Percentiles rank a stretch among this genome's conserved stretches.
Evolutionary conservation across 257 asterid genomes (phyloP).

Genomic region (Fraxinus pennsylvanica): DNA sequence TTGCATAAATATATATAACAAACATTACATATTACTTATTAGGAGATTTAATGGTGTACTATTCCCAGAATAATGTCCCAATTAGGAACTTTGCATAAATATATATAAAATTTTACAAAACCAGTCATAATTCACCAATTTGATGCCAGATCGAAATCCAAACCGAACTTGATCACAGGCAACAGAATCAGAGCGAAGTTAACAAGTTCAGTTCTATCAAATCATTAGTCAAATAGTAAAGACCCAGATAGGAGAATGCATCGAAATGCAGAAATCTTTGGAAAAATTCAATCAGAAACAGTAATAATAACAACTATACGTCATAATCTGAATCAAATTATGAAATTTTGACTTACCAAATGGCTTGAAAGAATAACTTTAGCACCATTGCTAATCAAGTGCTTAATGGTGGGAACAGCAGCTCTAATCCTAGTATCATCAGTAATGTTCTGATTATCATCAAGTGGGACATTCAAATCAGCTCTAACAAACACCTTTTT

Average conservation of each 20-base stretch:
- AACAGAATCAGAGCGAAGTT: not conserved
- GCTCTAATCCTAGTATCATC: constrained; percentile 87
- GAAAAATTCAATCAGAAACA: not conserved
- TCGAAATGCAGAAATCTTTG: not conserved
- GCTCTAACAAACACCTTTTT: constrained; percentile 71
- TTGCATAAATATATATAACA: no score
- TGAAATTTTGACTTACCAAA: constrained; percentile 36
- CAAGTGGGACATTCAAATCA: constrained; percentile 77
- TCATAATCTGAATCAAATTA: not conserved
- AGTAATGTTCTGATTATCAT: constrained; percentile 60
- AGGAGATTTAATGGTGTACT: not conserved
- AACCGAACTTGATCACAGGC: not conserved
- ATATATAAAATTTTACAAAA: not conserved
- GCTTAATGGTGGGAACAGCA: constrained; percentile 72
- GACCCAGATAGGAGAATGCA: not conserved
- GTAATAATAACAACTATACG: not conserved
- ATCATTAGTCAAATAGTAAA: not conserved
- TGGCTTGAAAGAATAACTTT: constrained; percentile 66
- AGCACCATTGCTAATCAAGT: constrained; percentile 60
- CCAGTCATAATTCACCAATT: not conserved
- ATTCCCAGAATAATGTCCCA: not conserved
- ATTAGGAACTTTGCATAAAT: not conserved
- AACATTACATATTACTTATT: not conserved
- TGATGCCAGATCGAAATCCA: not conserved
- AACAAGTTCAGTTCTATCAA: not conserved